A percentile compares a stretch with the other conserved stretches of the same genome.
Evolutionary conservation across 2,329 filamentous ascomycete genomes (phyloP).

Genomic region (Chrysoporthe austroafricana): DNA sequence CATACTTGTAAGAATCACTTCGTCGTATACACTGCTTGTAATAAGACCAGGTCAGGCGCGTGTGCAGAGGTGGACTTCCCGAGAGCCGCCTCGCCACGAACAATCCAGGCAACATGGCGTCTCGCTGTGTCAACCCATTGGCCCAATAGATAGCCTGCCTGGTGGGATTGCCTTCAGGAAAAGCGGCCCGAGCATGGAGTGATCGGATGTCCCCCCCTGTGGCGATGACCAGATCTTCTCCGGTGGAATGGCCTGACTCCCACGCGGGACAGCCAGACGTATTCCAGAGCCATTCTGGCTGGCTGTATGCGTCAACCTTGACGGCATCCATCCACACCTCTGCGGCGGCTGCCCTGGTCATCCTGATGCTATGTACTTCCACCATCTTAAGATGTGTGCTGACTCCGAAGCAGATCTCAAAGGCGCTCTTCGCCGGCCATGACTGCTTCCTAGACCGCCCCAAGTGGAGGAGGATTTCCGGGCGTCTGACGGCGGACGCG

Average conservation of each 20-base stretch:
- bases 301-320: too few species aligned
- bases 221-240: too few species aligned
- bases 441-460: constrained; percentile 43
- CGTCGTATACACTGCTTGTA: background rate
- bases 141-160: background rate
- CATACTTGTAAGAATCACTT: constrained; percentile 38
- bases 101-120: too few species aligned
- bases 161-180: background rate
- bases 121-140: too few species aligned
- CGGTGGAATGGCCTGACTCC: too few species aligned
- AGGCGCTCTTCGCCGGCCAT: constrained; percentile 42
- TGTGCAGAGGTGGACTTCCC: too few species aligned
- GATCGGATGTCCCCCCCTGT: too few species aligned
- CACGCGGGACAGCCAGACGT: too few species aligned
- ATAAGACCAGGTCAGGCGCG: background rate
- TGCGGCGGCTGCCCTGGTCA: background rate
- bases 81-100: too few species aligned
- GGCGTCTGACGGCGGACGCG: constrained; percentile 36
- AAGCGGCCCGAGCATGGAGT: too few species aligned
- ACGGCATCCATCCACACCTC: background rate
- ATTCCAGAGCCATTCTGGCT: too few species aligned
- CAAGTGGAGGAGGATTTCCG: constrained; percentile 43
- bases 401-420: constrained; percentile 40
- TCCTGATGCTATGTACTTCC: too few species aligned
- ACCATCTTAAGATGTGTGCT: background rate